These are phyloP conservation scores for Pyrenophora tritici-repentis DNA, from an alignment of 2,329 filamentous ascomycete species.

Conservation along the genomic window DNA sequence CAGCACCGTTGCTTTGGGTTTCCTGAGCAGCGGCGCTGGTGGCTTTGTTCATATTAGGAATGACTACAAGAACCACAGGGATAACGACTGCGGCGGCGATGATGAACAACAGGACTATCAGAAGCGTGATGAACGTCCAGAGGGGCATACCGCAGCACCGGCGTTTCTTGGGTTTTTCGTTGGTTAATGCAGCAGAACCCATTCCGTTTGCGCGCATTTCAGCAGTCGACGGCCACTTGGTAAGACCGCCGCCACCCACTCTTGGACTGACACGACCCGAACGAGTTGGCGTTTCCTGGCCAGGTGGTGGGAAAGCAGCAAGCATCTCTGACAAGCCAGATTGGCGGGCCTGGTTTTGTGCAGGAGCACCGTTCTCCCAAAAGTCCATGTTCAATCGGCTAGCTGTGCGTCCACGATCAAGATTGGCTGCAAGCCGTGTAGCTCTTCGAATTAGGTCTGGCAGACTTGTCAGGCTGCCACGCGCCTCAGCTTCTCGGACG, in stretches of 20 bases:
- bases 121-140: conserved; percentile 73
- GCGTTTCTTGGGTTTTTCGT: conserved; percentile 46
- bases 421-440: conserved; percentile 81
- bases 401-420: conserved; percentile 78
- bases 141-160: conserved; percentile 84
- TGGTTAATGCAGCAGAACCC: conserved; percentile 23
- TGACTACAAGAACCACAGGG: conserved; percentile 67
- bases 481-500: conserved; percentile 77
- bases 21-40: conserved; percentile 24
- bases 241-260: conserved; percentile 24
- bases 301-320: conserved; percentile 67
- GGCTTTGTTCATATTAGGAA: conserved; percentile 56
- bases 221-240: conserved; percentile 37
- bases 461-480: conserved; percentile 89
- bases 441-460: conserved; percentile 89
- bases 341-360: conserved; percentile 44
- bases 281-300: conserved; percentile 50
- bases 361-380: conserved; percentile 48
- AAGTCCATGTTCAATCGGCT: conserved; percentile 61
- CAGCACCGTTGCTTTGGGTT: conserved; percentile 20
- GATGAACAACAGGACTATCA: conserved; percentile 70
- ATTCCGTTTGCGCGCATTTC: conserved; percentile 15
- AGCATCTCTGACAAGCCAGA: conserved; percentile 67
- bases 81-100: conserved; percentile 82
- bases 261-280: conserved; percentile 41